Conservation (phyloP, 2,329 filamentous ascomycete genomes). For the Tricladium varicosporioides region DNA sequence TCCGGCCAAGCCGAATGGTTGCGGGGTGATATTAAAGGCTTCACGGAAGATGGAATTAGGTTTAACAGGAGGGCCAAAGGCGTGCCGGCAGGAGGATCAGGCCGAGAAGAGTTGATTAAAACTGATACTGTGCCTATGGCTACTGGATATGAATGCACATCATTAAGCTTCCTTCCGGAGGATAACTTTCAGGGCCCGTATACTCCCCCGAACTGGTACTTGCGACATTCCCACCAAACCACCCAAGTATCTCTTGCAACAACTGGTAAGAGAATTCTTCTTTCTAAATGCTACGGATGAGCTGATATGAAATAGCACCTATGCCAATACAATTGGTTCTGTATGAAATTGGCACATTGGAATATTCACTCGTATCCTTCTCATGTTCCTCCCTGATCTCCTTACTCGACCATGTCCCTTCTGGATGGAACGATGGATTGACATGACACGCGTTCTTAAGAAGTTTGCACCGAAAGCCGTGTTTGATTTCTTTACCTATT, state of each 20-base stretch:
- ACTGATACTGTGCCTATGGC: constrained; percentile 81
- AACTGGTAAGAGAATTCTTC: constrained; percentile 52
- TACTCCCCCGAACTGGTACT: constrained; percentile 80
- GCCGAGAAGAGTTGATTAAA: constrained; percentile 61
- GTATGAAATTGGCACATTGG: constrained; percentile 89
- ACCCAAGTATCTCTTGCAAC: constrained; percentile 73
- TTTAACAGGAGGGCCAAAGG: constrained; percentile 72
- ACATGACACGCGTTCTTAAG: constrained; percentile 76
- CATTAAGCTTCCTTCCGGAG: constrained; percentile 69
- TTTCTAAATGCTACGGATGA: background rate
- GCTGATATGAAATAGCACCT: constrained; percentile 47
- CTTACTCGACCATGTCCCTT: constrained; percentile 67
- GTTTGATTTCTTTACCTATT: constrained; percentile 88
- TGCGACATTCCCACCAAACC: constrained; percentile 76
- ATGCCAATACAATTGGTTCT: constrained; percentile 75
- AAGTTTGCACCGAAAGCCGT: constrained; percentile 66
- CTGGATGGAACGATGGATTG: constrained; percentile 85
- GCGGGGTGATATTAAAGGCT: constrained; percentile 71
- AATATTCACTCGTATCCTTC: constrained; percentile 80
- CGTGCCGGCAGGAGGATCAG: constrained; percentile 74
- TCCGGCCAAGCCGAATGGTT: constrained; percentile 73
- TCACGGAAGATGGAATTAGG: constrained; percentile 60
- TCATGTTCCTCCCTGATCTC: constrained; percentile 84
- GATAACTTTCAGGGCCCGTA: constrained; percentile 74
- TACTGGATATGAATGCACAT: constrained; percentile 75